A percentile compares a stretch with the other conserved stretches of the same genome.
Conservation (phyloP, 129 eudicot genomes). For the Heracleum sosnowskyi region DNA sequence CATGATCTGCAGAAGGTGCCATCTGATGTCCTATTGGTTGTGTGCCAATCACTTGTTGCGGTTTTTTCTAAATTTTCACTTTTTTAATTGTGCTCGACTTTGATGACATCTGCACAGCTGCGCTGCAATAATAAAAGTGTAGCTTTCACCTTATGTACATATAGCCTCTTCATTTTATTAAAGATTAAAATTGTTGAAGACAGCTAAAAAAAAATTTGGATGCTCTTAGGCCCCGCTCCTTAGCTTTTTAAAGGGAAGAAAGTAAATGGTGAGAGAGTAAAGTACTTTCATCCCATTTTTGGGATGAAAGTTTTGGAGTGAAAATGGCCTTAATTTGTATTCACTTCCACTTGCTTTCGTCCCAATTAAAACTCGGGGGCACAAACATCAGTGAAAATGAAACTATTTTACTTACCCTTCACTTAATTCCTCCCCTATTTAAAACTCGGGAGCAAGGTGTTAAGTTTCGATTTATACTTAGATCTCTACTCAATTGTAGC, state of each 20-base stretch:
- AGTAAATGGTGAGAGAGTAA: too few species aligned
- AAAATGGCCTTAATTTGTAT: too few species aligned
- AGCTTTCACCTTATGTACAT: neutral
- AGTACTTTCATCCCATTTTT: too few species aligned
- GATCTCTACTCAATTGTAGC: neutral
- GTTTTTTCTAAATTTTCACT: neutral
- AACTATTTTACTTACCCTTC: too few species aligned
- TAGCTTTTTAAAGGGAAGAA: too few species aligned
- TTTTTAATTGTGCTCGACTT: neutral
- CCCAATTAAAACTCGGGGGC: too few species aligned
- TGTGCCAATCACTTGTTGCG: neutral
- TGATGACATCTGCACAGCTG: neutral
- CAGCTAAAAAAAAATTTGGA: neutral
- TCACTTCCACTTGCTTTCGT: too few species aligned
- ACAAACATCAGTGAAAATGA: too few species aligned
- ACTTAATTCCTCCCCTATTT: too few species aligned
- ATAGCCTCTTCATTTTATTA: neutral
- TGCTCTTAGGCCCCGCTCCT: too few species aligned
- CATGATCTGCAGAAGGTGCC: neutral
- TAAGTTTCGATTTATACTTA: slow-evolving; percentile 3
- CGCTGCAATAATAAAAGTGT: neutral
- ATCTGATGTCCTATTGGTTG: neutral
- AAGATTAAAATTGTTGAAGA: neutral
- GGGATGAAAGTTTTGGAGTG: too few species aligned
- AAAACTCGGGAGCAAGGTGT: too few species aligned